Percentiles rank a stretch among this genome's conserved stretches.
These are phyloP conservation scores for Russula sp. DNA, from an alignment of 768 basidiomycete species.

Conservation along the genomic window DNA sequence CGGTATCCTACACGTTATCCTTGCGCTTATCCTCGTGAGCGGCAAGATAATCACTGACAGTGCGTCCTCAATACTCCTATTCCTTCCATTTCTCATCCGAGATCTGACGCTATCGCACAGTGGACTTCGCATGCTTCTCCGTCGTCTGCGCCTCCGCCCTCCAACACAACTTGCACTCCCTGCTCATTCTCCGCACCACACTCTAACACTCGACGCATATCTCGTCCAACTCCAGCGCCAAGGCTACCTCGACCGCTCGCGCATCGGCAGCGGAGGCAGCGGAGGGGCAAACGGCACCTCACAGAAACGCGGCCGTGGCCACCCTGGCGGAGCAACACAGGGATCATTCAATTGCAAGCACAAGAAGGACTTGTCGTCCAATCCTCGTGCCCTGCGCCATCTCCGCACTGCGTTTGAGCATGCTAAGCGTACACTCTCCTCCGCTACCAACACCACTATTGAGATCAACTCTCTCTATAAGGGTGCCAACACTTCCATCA, in stretches of 20 bases:
- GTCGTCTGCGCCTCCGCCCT: conserved; percentile 60
- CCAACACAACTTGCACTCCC: conserved; percentile 51
- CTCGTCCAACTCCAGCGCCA: conserved; percentile 63
- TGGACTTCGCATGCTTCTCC: conserved; percentile 70
- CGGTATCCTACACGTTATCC: conserved; percentile 77
- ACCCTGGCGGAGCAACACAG: conserved; percentile 40
- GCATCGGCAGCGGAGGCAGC: conserved; percentile 46
- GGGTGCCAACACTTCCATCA: conserved; percentile 95
- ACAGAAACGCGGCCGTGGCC: conserved; percentile 51
- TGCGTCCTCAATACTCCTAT: conserved; percentile 40
- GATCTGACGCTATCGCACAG: conserved; percentile 41
- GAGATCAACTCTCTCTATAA: conserved; percentile 98
- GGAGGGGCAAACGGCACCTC: conserved; percentile 35
- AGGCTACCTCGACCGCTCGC: conserved; percentile 72
- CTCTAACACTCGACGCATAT: conserved; percentile 60
- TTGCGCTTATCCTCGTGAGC: conserved; percentile 80
- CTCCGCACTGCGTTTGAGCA: conserved; percentile 97
- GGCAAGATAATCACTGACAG: conserved; percentile 73
- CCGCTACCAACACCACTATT: conserved; percentile 92
- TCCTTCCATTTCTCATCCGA: not conserved
- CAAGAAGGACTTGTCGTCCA: conserved; percentile 92
- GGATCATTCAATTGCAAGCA: conserved; percentile 91
- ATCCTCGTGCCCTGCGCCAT: conserved; percentile 94
- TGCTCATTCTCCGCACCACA: conserved; percentile 48
- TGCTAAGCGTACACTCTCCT: conserved; percentile 97